A percentile compares a stretch with the other conserved stretches of the same genome.
Conservation (phyloP, 2,329 filamentous ascomycete genomes). For the Aspergillus flavus region DNA sequence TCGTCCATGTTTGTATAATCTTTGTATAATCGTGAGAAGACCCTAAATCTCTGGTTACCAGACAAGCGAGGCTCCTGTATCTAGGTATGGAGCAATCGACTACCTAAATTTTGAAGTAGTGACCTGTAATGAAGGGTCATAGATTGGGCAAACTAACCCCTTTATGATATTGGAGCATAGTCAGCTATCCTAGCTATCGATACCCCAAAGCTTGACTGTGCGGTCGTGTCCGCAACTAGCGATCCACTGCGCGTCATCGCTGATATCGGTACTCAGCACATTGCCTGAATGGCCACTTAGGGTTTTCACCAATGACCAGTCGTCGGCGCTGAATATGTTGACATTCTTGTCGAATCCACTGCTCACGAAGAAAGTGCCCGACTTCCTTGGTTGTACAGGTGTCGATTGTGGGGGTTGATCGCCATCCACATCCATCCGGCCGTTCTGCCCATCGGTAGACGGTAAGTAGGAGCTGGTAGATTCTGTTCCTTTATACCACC, state of each 20-base stretch:
- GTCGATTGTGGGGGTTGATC: slow-evolving; percentile 22
- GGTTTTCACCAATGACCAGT: slow-evolving; percentile 88
- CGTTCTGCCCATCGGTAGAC: slow-evolving; percentile 66
- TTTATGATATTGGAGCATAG: not conserved
- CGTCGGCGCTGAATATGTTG: slow-evolving; percentile 93
- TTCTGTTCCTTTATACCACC: slow-evolving; percentile 90
- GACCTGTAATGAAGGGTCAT: not conserved
- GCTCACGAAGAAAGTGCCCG: slow-evolving; percentile 87
- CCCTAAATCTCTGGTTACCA: not conserved
- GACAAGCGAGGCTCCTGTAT: not conserved
- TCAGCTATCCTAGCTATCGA: slow-evolving; percentile 56
- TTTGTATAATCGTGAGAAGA: not conserved
- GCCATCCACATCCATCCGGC: slow-evolving; percentile 47
- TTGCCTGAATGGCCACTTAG: slow-evolving; percentile 89
- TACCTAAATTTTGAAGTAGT: not conserved
- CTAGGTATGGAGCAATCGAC: not conserved
- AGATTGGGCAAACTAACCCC: not conserved
- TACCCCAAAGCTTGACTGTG: slow-evolving; percentile 94
- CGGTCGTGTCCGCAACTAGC: slow-evolving; percentile 91
- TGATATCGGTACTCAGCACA: slow-evolving; percentile 88
- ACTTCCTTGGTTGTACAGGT: slow-evolving; percentile 71
- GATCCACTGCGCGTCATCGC: slow-evolving; percentile 84
- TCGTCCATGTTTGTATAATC: not conserved
- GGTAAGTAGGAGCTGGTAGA: slow-evolving; percentile 66
- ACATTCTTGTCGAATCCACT: slow-evolving; percentile 93